A percentile compares a stretch with the other conserved stretches of the same genome.
Evolutionary conservation across 2,329 filamentous ascomycete species (phyloP).

Genomic region (Clarireedia monteithiana): DNA sequence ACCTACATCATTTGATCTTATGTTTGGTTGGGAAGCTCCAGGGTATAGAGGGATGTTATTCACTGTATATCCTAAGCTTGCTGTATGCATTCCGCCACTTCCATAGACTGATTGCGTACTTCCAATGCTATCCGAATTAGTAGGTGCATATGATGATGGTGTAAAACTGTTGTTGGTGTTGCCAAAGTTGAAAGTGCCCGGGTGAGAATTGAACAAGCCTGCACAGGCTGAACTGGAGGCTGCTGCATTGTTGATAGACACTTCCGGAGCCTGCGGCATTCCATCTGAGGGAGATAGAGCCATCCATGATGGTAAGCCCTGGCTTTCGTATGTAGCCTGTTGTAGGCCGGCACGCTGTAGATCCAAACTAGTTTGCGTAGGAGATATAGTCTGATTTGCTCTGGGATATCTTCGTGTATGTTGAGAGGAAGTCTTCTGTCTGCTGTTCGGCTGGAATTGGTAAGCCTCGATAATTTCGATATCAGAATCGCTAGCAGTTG

Average conservation of each 20-base stretch:
- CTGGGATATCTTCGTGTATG: background rate
- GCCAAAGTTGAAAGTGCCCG: constrained; percentile 6
- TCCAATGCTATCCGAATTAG: background rate
- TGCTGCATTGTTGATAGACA: background rate
- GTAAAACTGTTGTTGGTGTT: background rate
- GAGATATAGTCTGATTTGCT: background rate
- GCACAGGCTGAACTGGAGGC: background rate
- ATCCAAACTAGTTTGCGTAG: background rate
- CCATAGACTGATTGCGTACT: background rate
- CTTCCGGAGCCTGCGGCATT: background rate
- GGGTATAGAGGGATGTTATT: constrained; percentile 1
- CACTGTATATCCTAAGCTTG: background rate
- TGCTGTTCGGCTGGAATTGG: constrained; percentile 23
- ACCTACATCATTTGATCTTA: background rate
- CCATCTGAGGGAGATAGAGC: background rate
- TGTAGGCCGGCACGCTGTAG: constrained; percentile 9
- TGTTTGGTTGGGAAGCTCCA: background rate
- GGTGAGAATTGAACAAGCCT: background rate
- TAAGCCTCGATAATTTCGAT: constrained; percentile 26
- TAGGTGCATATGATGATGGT: background rate
- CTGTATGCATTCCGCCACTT: background rate
- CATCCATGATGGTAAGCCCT: constrained; percentile 21
- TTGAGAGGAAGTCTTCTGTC: constrained; percentile 6
- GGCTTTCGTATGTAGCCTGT: constrained; percentile 18
- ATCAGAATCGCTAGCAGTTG: constrained; percentile 23